Evolutionary conservation across 2,329 filamentous ascomycete species (phyloP).

Genomic region (Aspergillus brunneoviolaceus): DNA sequence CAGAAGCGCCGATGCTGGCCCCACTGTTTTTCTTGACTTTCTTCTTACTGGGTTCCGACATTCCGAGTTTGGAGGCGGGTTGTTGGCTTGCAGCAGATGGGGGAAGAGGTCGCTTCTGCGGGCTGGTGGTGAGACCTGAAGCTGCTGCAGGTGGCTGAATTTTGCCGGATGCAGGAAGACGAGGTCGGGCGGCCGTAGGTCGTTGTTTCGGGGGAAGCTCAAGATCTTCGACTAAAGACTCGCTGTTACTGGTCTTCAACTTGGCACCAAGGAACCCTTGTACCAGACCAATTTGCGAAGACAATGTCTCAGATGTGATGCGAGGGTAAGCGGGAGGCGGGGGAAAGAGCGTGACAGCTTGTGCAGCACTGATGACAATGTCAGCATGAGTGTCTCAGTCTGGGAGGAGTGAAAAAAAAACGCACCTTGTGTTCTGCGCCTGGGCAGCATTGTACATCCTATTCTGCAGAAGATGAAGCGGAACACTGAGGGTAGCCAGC

Average conservation of each 20-base stretch:
- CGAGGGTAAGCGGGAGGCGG: slow-evolving; percentile 71
- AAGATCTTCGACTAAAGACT: slow-evolving; percentile 87
- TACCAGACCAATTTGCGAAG: slow-evolving; percentile 79
- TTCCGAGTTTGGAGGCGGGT: slow-evolving; percentile 27
- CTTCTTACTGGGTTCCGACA: slow-evolving; percentile 43
- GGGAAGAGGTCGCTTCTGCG: slow-evolving; percentile 42
- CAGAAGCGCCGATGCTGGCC: slow-evolving; percentile 26
- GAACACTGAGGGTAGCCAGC: slow-evolving; percentile 82
- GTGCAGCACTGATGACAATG: slow-evolving; percentile 28
- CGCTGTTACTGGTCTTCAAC: slow-evolving; percentile 77
- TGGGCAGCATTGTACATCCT: slow-evolving; percentile 84
- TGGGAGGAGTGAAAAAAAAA: slow-evolving; percentile 9
- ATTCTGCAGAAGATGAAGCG: slow-evolving; percentile 88
- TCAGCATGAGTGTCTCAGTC: slow-evolving; percentile 13
- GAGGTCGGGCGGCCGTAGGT: slow-evolving; percentile 43
- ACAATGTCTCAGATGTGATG: slow-evolving; percentile 74
- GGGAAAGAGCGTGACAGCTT: slow-evolving; percentile 58
- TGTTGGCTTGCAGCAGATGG: slow-evolving; percentile 22
- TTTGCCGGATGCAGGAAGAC: slow-evolving; percentile 48
- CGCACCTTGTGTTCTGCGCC: slow-evolving; percentile 65
- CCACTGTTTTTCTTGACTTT: slow-evolving; percentile 45
- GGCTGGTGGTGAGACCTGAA: slow-evolving; percentile 36
- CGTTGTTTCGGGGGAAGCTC: slow-evolving; percentile 91
- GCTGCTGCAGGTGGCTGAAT: slow-evolving; percentile 39
- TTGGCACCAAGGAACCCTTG: slow-evolving; percentile 90